These are phyloP conservation scores for Helianthus annuus DNA, from an alignment of 129 eudicot species.

Conservation along the genomic window HanXRQr2.0-SUNRISE NC_035449.2:110164341-110164840, in stretches of 20 bases:
- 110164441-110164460: constrained; percentile 22
- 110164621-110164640: constrained; percentile 20
- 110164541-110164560: constrained; percentile 11
- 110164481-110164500: constrained; percentile 23
- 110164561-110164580: not conserved
- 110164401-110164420: not conserved
- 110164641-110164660: constrained; percentile 19
- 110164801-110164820: constrained; percentile 74
- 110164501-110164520: constrained; percentile 26
- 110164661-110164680: constrained; percentile 59
- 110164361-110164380: not conserved
- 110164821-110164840: constrained; percentile 56
- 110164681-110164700: constrained; percentile 57
- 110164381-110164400: not conserved
- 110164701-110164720: constrained; percentile 70
- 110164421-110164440: constrained; percentile 13
- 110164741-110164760: constrained; percentile 59
- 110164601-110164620: constrained; percentile 16
- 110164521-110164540: not conserved
- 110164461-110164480: constrained; percentile 27
- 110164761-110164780: constrained; percentile 62
- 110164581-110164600: constrained; percentile 34
- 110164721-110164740: constrained; percentile 50
- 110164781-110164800: constrained; percentile 85
- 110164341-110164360: too few species aligned